Base-by-base conservation (phyloP, 1,284 basidiomycete species). In the Cryptococcus wingfieldii region DNA sequence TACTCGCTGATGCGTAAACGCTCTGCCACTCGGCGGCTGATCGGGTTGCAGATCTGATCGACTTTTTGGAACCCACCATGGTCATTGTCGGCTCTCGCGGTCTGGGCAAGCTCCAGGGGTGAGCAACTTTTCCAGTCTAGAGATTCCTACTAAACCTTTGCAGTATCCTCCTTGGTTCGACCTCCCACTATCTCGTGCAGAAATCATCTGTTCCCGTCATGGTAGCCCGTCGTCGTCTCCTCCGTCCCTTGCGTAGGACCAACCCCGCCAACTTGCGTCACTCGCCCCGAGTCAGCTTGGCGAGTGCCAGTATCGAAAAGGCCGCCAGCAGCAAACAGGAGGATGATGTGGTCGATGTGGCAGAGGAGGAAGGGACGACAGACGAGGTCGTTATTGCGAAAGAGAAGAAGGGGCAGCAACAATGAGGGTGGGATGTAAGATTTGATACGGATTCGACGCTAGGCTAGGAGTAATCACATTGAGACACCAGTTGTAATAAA, bases 11-110 rank as follows among this genome's bases (percentile, higher is more conserved):
- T 46, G 14, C 41, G 13, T 8, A 23, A 8, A 9, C 23, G 31
- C 16, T 28, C 23, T 38, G 18, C 27, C n/a, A 23, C 12, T 39
- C 14, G 34, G 16, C 27, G 14, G 45, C 50, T 62, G 45, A 53
- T 38, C 14, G 2, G 4, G 23, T 27, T 54, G 18, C 63, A 87
- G 90, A 95, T 71, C 83, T 97, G 55, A 87, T 97, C 43, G 95
- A 98, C 72, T 86, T 90, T 70, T 81, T 88, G 51, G 87, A 93
- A 60, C 95, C 95, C 1, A 87, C 86, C 3, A 90, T 98, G 86
- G 82, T 95, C 28, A 94, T 98, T 53, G 93, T 98, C 9, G 95
- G 95, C 5, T 95, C 90, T 18, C 86, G 95, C 56, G 95, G 95
- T 58, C 69, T 96, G 31, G 85, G 89, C 25, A 88, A 91, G 66